Evolutionary conservation across 2,329 filamentous ascomycete species (phyloP).

Genomic region (Setomelanomma holmii): DNA sequence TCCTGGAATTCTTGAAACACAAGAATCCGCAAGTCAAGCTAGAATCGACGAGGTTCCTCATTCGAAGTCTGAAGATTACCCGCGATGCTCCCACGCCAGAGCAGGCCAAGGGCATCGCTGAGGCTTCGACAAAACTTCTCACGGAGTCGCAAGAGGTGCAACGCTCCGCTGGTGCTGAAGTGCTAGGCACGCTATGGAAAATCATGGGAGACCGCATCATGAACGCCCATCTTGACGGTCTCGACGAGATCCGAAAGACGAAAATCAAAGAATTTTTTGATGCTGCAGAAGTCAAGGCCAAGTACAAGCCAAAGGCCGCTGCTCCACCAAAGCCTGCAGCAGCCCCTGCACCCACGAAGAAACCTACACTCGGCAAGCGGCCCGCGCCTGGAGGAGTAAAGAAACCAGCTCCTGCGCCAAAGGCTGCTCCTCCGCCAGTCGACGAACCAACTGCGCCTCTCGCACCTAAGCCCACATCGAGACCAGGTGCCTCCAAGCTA

Average conservation of each 20-base stretch:
- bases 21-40: conserved; percentile 99
- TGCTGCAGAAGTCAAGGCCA: conserved; percentile 81
- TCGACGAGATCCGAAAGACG: conserved; percentile 93
- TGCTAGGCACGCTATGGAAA: conserved; percentile 95
- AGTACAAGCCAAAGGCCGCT: conserved; percentile 86
- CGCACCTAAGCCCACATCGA: conserved; percentile 65
- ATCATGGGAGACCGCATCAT: conserved; percentile 97
- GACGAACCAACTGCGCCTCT: conserved; percentile 62
- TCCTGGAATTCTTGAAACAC: conserved; percentile 80
- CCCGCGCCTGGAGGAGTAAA: conserved; percentile 59
- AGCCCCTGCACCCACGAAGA: conserved; percentile 50
- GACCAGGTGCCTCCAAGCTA: conserved; percentile 52
- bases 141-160: conserved; percentile 87
- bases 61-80: conserved; percentile 83
- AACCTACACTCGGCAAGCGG: conserved; percentile 56
- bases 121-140: conserved; percentile 85
- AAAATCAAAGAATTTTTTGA: conserved; percentile 96
- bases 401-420: conserved; percentile 55
- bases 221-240: conserved; percentile 86
- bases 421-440: conserved; percentile 46
- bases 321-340: conserved; percentile 65
- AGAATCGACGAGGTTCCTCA: conserved; percentile 91
- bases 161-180: conserved; percentile 87
- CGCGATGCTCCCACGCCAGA: conserved; percentile 82
- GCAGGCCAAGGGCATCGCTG: conserved; percentile 86